Percentiles rank a stretch among this genome's conserved stretches.
These are phyloP conservation scores for Uromyces viciae-fabae DNA, from an alignment of 1,284 basidiomycete genomes.

Conservation along the genomic window DNA sequence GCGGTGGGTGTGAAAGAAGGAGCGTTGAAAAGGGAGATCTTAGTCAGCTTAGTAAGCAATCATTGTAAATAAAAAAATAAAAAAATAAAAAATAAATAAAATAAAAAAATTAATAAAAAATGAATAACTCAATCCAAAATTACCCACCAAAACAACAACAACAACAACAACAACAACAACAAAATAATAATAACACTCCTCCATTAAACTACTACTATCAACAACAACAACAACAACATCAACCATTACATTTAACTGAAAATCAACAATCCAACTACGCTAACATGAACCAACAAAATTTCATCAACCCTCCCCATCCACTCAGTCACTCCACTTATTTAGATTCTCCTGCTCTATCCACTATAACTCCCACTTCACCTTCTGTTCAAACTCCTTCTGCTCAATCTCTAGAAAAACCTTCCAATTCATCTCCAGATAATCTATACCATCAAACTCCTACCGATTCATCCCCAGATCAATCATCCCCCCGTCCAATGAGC, in stretches of 20 bases:
- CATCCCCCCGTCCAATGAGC: neutral
- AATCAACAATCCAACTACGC: neutral
- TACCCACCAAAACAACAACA: neutral
- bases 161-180: neutral
- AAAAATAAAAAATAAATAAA: neutral
- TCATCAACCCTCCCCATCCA: slow-evolving; percentile 24
- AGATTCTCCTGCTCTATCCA: slow-evolving; percentile 25
- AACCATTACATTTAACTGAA: neutral
- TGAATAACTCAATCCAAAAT: too few species aligned
- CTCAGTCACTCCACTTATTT: slow-evolving; percentile 37
- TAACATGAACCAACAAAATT: neutral
- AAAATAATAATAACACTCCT: neutral
- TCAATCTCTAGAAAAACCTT: neutral
- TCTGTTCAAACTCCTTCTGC: slow-evolving; percentile 5
- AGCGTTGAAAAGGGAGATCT: too few species aligned
- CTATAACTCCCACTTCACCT: neutral
- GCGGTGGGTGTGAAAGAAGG: too few species aligned
- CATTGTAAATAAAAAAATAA: neutral
- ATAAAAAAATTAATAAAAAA: neutral
- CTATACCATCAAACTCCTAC: slow-evolving; percentile 15
- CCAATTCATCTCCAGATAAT: neutral
- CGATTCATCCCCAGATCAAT: neutral
- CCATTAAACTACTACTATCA: neutral
- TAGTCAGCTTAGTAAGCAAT: too few species aligned
- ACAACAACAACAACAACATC: neutral